Conservation (phyloP, 257 asterid genomes). For the Apocynum venetum region DNA sequence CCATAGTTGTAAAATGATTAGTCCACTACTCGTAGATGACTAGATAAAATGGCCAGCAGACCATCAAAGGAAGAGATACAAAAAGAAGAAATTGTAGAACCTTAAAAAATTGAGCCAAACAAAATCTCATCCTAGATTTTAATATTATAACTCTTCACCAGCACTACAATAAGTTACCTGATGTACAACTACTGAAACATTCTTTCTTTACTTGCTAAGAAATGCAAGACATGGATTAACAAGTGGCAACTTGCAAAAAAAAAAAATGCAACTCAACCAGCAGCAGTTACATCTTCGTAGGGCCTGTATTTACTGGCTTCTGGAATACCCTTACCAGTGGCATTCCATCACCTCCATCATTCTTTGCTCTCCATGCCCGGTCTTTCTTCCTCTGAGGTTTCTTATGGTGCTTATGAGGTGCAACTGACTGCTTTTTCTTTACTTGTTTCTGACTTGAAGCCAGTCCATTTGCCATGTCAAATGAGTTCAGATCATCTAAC, state of each 20-base stretch:
- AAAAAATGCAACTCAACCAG: not conserved
- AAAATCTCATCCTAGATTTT: not conserved
- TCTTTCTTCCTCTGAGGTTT: conserved; percentile 86
- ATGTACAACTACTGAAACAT: not conserved
- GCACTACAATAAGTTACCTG: not conserved
- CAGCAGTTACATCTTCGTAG: conserved; percentile 25
- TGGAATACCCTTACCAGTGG: conserved; percentile 68
- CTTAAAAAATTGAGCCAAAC: not conserved
- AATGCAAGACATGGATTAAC: not conserved
- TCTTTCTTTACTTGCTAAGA: not conserved
- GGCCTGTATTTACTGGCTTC: conserved; percentile 60
- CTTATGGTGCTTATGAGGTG: conserved; percentile 80
- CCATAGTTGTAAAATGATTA: too few species aligned
- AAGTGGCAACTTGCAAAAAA: not conserved
- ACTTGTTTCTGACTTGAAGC: conserved; percentile 30
- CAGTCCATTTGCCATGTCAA: conserved; percentile 68
- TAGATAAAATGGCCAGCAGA: not conserved
- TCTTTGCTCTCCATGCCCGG: conserved; percentile 69
- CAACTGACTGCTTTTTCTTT: conserved; percentile 37
- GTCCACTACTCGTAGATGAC: not conserved
- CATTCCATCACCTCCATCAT: conserved; percentile 73
- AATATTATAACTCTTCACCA: not conserved
- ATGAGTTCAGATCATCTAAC: conserved; percentile 60
- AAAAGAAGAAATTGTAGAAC: too few species aligned
- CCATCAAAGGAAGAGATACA: not conserved